A percentile compares a stretch with the other conserved stretches of the same genome.
Conservation (phyloP, 176 grass and related monocot genomes). For the Alopecurus myosuroides region DNA sequence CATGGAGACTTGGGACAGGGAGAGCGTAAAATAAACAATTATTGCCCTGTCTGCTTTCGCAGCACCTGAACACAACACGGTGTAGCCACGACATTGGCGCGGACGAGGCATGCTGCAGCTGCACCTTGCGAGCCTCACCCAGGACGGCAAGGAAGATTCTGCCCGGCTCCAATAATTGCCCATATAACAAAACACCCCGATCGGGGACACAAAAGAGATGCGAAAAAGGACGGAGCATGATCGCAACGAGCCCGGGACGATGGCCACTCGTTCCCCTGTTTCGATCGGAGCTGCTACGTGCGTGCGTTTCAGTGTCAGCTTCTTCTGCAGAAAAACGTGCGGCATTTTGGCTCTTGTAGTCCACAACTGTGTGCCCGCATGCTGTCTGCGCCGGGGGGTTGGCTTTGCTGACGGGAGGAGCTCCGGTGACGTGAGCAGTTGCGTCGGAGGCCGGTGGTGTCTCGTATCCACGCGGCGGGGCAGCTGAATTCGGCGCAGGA, state of each 20-base stretch:
- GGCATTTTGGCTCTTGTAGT: background rate
- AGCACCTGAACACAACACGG: conserved; percentile 25
- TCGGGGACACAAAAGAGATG: background rate
- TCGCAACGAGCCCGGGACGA: background rate
- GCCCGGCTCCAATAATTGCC: conserved; percentile 32
- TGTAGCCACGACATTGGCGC: background rate
- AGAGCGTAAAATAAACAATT: background rate
- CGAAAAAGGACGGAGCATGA: conserved; percentile 1
- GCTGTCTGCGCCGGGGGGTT: background rate
- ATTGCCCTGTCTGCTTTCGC: conserved; percentile 25
- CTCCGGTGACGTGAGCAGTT: background rate
- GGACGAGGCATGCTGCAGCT: background rate
- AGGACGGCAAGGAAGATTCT: conserved; percentile 15
- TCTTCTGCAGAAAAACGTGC: background rate
- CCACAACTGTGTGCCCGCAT: background rate
- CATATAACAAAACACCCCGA: background rate
- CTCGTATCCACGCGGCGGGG: background rate
- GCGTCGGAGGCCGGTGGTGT: background rate
- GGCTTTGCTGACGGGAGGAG: background rate
- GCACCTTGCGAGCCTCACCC: background rate
- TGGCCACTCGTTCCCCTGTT: background rate
- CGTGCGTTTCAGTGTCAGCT: conserved; percentile 33
- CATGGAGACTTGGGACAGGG: background rate
- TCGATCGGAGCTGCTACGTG: background rate
- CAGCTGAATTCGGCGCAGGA: background rate